These are phyloP conservation scores for Dimocarpus longan DNA, from an alignment of 345 rosid species.

Conservation along the genomic window DNA sequence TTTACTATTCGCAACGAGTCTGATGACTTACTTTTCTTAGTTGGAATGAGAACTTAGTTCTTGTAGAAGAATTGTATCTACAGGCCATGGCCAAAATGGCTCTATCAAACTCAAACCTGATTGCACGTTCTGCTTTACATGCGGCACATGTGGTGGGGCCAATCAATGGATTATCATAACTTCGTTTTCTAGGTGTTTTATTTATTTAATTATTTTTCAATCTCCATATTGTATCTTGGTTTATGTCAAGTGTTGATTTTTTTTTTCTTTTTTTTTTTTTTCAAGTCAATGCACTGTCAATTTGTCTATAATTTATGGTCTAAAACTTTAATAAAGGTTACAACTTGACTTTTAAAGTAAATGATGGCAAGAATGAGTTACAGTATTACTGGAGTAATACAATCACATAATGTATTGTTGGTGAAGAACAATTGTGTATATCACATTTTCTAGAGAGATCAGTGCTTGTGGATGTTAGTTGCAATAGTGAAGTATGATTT, in stretches of 20 bases:
- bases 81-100: neutral
- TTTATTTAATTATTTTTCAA: neutral
- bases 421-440: neutral
- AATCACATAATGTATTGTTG: neutral
- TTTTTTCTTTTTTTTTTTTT: no score
- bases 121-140: neutral
- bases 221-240: neutral
- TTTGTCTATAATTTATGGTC: neutral
- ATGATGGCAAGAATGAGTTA: neutral
- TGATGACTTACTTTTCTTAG: neutral
- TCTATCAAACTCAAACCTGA: neutral
- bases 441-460: neutral
- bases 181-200: neutral
- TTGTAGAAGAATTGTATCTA: neutral
- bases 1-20: neutral
- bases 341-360: neutral
- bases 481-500: neutral
- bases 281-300: no score
- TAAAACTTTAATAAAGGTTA: neutral
- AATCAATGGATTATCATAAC: neutral
- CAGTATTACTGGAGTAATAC: neutral
- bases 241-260: neutral
- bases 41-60: conserved; percentile 2
- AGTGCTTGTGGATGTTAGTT: neutral
- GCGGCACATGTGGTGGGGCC: neutral